A percentile compares a stretch with the other conserved stretches of the same genome.
Conservation (phyloP, 306 rosid genomes). For the Quercus suber region DNA sequence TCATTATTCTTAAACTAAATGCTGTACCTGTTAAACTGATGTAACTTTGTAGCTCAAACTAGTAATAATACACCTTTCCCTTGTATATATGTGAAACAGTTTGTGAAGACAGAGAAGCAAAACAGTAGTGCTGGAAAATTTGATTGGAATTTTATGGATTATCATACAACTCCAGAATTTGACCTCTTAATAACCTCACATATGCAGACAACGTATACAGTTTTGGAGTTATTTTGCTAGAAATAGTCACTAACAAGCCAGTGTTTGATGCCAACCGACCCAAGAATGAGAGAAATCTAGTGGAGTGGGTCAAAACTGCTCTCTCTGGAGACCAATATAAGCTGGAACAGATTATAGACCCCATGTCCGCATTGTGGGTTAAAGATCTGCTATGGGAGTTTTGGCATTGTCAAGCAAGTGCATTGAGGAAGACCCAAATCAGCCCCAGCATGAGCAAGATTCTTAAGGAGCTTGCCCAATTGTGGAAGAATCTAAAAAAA, state of each 20-base stretch:
- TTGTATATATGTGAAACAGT: background rate
- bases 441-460: background rate
- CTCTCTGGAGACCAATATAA: background rate
- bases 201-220: background rate
- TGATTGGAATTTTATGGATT: background rate
- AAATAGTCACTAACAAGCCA: background rate
- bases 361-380: no score
- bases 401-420: background rate
- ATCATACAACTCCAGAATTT: background rate
- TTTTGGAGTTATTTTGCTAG: background rate
- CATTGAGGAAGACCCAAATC: background rate
- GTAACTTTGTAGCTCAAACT: no score
- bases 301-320: background rate
- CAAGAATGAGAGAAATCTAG: background rate
- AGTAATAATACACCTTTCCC: no score
- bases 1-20: no score
- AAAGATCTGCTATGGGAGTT: background rate
- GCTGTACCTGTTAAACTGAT: no score
- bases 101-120: background rate
- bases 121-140: background rate
- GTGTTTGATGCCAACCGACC: background rate
- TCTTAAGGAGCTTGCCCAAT: background rate
- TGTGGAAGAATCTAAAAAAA: background rate
- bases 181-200: background rate
- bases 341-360: background rate